Percentiles rank a stretch among this genome's conserved stretches.
These are phyloP conservation scores for Parastagonospora avenae DNA, from an alignment of 2,329 filamentous ascomycete species.

Conservation along the genomic window DNA sequence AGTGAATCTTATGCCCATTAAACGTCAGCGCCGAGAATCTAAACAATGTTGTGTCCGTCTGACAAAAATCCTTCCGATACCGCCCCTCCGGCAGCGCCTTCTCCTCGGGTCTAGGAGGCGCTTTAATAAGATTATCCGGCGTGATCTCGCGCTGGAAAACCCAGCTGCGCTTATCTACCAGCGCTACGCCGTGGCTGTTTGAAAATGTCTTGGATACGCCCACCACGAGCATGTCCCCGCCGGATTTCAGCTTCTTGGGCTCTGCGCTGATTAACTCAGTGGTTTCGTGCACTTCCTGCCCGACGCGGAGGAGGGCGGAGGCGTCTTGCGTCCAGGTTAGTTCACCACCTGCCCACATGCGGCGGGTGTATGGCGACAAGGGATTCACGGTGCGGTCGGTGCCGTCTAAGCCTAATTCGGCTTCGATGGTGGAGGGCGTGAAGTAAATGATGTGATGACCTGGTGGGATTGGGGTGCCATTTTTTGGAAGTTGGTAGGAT, in stretches of 20 bases:
- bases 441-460: slow-evolving; percentile 91
- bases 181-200: slow-evolving; percentile 35
- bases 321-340: slow-evolving; percentile 59
- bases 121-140: slow-evolving; percentile 44
- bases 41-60: slow-evolving; percentile 76
- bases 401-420: slow-evolving; percentile 75
- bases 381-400: slow-evolving; percentile 82
- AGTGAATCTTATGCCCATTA: slow-evolving; percentile 91
- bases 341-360: slow-evolving; percentile 91
- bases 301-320: slow-evolving; percentile 27
- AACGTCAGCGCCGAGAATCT: slow-evolving; percentile 90
- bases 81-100: slow-evolving; percentile 23
- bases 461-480: slow-evolving; percentile 57
- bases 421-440: slow-evolving; percentile 70
- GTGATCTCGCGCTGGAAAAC: slow-evolving; percentile 53
- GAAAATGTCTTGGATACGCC: slow-evolving; percentile 61
- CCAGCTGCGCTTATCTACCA: slow-evolving; percentile 45
- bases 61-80: slow-evolving; percentile 61
- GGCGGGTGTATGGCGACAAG: slow-evolving; percentile 69
- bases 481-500: slow-evolving; percentile 20
- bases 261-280: slow-evolving; percentile 53
- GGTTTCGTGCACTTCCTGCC: slow-evolving; percentile 49
- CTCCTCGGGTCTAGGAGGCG: slow-evolving; percentile 19
- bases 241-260: slow-evolving; percentile 56
- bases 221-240: slow-evolving; percentile 63